Percentiles rank a stretch among this genome's conserved stretches.
Conservation (phyloP, 1,139 yeast species). For the Blastobotrys petasosporus region DNA sequence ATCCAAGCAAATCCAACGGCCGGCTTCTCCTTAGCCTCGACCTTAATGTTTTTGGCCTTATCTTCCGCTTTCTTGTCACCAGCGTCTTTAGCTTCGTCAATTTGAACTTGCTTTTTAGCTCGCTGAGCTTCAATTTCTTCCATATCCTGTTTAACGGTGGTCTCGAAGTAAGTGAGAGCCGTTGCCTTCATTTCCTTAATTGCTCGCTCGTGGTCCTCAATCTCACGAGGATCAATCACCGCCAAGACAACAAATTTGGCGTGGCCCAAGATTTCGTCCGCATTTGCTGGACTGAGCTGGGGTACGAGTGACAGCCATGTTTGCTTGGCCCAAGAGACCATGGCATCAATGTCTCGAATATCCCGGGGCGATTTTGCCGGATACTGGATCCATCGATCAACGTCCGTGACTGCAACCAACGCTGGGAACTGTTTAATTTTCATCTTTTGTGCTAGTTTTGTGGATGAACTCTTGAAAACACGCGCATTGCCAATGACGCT, state of each 20-base stretch:
- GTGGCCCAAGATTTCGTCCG: slow-evolving; percentile 29
- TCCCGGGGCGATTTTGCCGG: slow-evolving; percentile 32
- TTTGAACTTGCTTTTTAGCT: slow-evolving; percentile 31
- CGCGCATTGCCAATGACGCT: slow-evolving; percentile 33
- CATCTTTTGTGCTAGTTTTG: slow-evolving; percentile 27
- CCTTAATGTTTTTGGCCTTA: slow-evolving; percentile 29
- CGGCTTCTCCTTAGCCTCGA: slow-evolving; percentile 25
- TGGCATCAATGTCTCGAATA: slow-evolving; percentile 29
- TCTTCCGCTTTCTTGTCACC: slow-evolving; percentile 31
- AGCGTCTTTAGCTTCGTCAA: slow-evolving; percentile 33
- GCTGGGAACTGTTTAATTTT: slow-evolving; percentile 31
- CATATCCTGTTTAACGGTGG: slow-evolving; percentile 23
- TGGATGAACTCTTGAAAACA: slow-evolving; percentile 31
- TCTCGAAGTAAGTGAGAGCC: slow-evolving; percentile 28
- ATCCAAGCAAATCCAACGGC: slow-evolving; percentile 37
- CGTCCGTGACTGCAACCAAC: slow-evolving; percentile 29
- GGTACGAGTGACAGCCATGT: slow-evolving; percentile 36
- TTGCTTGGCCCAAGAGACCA: slow-evolving; percentile 32
- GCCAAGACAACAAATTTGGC: slow-evolving; percentile 32
- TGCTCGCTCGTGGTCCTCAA: slow-evolving; percentile 23
- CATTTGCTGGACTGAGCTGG: slow-evolving; percentile 34
- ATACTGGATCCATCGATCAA: slow-evolving; percentile 21
- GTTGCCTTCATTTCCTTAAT: slow-evolving; percentile 30
- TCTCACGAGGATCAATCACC: slow-evolving; percentile 31
- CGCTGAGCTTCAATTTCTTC: slow-evolving; percentile 29